Base-by-base conservation (phyloP, 2,329 filamentous ascomycete species). In the Achaetomium macrosporum region DNA sequence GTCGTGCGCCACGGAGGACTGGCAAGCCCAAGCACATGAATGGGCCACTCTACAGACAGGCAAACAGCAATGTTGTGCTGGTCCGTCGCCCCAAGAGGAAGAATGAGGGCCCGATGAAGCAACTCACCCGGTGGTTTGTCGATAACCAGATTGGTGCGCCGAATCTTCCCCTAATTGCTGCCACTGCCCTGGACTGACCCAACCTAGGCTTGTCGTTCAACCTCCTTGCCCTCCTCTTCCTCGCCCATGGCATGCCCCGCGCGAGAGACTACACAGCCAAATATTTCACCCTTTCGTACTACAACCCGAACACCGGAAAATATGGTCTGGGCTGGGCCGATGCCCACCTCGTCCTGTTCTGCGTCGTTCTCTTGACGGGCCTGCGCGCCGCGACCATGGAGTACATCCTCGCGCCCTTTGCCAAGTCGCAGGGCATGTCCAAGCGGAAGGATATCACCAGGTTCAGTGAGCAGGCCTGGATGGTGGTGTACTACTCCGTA, bases 401-500 rank as follows among this genome's bases (percentile, higher is more conserved):
- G 67, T 93, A 95, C 72, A 64, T 95, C 12, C 77, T 97, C 47
- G 82, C 83, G 17, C 93, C 92, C 7, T 71, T 95, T 51, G 91
- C 87, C 41, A 83, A 81, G 58, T 73, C 76, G 44, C 78, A 80
- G 58, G 92, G 92, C 35, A 81, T 96, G 62, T 78, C 79, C 62
- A 88, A 85, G 65, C 77, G 76, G 66, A 96, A 96, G 73, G 82
- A 83, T 43, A 74, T 86, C 55, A 82, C 88, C 45, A 82, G 93
- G 54, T 95, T 97, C 71, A 90, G 90, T 57, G 93, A 99, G 73
- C 93, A 99, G 73, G 89, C 85, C 43, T 97, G 92, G 89, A 76
- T 96, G 66, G 73, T 95, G 52, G 70, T 93, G 42, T 97, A 96
- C 73, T 92, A 92, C 69, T 73, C 74, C 42, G 74, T 85, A 51